Base-by-base conservation (phyloP, 768 basidiomycete species). In the Tylopilus balloui region DNA sequence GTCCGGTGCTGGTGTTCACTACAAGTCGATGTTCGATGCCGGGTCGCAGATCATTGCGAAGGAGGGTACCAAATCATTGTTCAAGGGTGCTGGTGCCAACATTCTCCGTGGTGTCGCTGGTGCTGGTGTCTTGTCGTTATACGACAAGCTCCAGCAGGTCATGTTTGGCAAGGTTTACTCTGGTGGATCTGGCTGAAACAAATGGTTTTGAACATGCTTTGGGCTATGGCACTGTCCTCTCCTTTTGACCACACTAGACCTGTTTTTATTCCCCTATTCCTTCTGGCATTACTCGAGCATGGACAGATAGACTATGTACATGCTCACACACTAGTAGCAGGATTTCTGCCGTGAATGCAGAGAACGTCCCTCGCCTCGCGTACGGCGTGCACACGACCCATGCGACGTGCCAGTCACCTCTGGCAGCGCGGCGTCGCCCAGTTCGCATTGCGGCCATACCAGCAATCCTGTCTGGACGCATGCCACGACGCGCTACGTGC, bases 91-190 rank as follows among this genome's bases (percentile, higher is more conserved):
- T 67, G 94, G 89, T 82, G 91, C 83, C 64, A 86, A 86, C 73
- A 86, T 92, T 58, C 91, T 98, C 64, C 94, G 95, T 84, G 95
- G 95, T 82, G 92, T 99, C 68, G 95, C 96, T 69, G 96, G 96
- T 78, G 95, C 95, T 71, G 95, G 95, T 92, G 96, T 98, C 63
- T 74, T 99, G 68, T 97, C 96, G 45, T 78, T 98, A 54, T 98
- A 98, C 76, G 96, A 98, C 84, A 95, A 98, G 78, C 84, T 96
- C 66, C 95, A 98, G 73, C 79, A 91, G 70, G 71, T 92, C 62
- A 73, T 94, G 80, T 97, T 98, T 75, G 93, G 94, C 84, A 96
- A 95, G 82, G 94, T 97, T 73, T 97, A 98, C 88, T 86, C 92
- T 59, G 93, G 92, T 77, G 91, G 88, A 84, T 70, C 53, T 47